Conservation (phyloP, 305 asterid species). For the Fraxinus albicans region DNA sequence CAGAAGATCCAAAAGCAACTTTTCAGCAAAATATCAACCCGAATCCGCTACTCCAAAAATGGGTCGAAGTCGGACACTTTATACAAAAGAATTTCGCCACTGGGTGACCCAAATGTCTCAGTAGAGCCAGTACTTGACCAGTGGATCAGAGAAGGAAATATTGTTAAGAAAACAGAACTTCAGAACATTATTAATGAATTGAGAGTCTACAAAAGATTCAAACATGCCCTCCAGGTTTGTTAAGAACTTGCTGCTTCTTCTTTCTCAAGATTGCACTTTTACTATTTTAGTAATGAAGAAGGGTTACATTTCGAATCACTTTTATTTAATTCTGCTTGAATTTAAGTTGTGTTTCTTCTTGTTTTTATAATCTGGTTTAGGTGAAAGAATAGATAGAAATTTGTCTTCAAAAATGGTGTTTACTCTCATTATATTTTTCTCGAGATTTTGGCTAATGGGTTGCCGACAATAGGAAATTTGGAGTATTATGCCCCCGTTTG, state of each 20-base stretch:
- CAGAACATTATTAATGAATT: conserved; percentile 35
- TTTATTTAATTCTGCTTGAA: not conserved
- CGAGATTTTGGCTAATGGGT: not conserved
- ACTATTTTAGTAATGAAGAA: not conserved
- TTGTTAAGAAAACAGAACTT: conserved; percentile 29
- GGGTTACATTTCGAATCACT: not conserved
- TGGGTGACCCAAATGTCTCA: conserved; percentile 59
- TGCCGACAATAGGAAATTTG: not conserved
- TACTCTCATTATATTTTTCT: not conserved
- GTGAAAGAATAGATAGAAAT: not conserved
- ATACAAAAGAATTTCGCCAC: conserved; percentile 42
- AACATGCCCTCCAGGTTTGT: conserved; percentile 77
- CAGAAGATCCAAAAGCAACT: conserved; percentile 8
- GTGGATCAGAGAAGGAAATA: conserved; percentile 54
- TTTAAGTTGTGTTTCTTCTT: not conserved
- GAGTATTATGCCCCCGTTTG: not conserved
- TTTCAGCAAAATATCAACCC: conserved; percentile 23
- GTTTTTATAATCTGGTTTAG: not conserved
- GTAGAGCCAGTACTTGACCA: conserved; percentile 54
- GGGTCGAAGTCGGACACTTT: conserved; percentile 24
- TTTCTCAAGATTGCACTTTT: not conserved
- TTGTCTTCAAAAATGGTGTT: not conserved
- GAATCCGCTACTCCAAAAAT: conserved; percentile 17
- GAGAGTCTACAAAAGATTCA: conserved; percentile 43
- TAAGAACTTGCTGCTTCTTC: not conserved